Evolutionary conservation across 2,329 filamentous ascomycete genomes (phyloP).

Genomic region (Tolypocladium album): DNA sequence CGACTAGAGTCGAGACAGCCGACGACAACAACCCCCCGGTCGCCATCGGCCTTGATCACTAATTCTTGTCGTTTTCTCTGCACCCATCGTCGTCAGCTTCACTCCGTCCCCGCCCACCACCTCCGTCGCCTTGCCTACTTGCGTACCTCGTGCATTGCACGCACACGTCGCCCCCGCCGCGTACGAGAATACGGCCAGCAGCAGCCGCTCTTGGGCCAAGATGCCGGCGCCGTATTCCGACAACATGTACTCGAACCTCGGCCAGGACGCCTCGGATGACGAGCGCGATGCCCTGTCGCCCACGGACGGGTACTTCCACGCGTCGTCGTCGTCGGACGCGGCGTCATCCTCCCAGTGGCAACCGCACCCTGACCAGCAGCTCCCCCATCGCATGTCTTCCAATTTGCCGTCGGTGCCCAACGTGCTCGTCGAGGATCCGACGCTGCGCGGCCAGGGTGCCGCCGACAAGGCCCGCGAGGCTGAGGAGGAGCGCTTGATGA

Average conservation of each 20-base stretch:
- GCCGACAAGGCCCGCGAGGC: slow-evolving; percentile 32
- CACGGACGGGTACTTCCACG: slow-evolving; percentile 41
- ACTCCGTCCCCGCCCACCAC: neutral
- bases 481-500: slow-evolving; percentile 26
- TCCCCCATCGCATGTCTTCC: slow-evolving; percentile 15
- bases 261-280: slow-evolving; percentile 22
- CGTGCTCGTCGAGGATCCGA: slow-evolving; percentile 38
- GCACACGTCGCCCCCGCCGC: neutral
- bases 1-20: neutral
- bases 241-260: slow-evolving; percentile 30
- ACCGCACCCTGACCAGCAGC: slow-evolving; percentile 10
- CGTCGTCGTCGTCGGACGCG: slow-evolving; percentile 23
- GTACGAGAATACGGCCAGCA: neutral
- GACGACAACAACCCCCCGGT: neutral
- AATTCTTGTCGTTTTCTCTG: neutral
- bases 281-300: slow-evolving; percentile 31
- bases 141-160: neutral
- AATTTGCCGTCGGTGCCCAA: slow-evolving; percentile 35
- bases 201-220: neutral
- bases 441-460: slow-evolving; percentile 22
- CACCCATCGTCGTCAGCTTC: neutral
- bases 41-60: neutral
- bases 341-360: slow-evolving; percentile 16
- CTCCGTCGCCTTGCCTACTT: neutral
- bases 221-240: slow-evolving; percentile 38